Evolutionary conservation across 176 grass and related monocot genomes (phyloP).

Genomic region (Carex kokanica): DNA sequence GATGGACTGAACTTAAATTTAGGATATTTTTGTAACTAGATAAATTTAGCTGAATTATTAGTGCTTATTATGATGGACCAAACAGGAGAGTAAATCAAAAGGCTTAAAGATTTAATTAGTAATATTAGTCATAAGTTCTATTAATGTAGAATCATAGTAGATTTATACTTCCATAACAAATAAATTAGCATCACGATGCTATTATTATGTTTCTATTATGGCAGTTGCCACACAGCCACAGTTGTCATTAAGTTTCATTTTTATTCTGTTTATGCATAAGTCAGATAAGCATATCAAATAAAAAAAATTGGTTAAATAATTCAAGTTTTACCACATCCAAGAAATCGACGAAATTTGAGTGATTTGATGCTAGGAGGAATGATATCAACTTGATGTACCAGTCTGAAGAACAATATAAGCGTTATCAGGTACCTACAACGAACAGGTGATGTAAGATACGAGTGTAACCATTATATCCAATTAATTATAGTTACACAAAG

Average conservation of each 20-base stretch:
- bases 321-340: constrained; percentile 68
- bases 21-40: background rate
- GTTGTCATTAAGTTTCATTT: background rate
- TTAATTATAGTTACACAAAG: background rate
- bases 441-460: constrained; percentile 15
- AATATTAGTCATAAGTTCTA: background rate
- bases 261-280: background rate
- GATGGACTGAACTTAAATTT: background rate
- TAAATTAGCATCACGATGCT: background rate
- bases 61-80: background rate
- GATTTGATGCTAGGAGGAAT: constrained; percentile 73
- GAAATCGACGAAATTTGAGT: constrained; percentile 84
- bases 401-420: constrained; percentile 63
- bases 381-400: constrained; percentile 68
- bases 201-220: background rate
- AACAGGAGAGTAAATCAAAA: background rate
- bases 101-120: background rate
- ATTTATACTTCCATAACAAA: background rate
- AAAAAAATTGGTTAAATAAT: background rate
- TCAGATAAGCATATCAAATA: background rate
- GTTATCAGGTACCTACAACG: constrained; percentile 84
- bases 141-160: background rate
- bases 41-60: background rate
- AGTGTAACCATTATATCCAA: background rate
- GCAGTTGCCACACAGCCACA: background rate